Evolutionary conservation across 192 early-diverging fungal species (phyloP).

Genomic region (Spizellomyces sp.): DNA sequence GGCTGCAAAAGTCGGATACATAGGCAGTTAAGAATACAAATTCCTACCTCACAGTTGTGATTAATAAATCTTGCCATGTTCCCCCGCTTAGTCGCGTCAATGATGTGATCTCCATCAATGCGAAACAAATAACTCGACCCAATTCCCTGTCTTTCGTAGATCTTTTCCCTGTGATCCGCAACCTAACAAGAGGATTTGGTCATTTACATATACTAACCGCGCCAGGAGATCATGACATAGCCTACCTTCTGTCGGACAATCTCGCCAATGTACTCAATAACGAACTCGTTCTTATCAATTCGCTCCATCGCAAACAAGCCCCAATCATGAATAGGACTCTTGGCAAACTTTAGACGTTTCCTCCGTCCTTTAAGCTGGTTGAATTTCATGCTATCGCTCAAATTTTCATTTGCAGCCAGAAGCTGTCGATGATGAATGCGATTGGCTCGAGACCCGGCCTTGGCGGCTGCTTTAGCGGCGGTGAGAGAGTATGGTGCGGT

Average conservation of each 20-base stretch:
- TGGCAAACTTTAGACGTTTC: constrained; percentile 88
- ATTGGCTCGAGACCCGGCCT: constrained; percentile 29
- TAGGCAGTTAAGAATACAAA: constrained; percentile 49
- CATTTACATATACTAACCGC: neutral
- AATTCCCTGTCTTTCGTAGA: constrained; percentile 92
- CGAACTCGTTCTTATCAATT: constrained; percentile 93
- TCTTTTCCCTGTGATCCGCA: constrained; percentile 91
- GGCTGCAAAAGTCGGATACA: neutral
- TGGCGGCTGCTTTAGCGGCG: constrained; percentile 4
- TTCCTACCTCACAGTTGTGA: constrained; percentile 79
- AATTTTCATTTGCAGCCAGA: constrained; percentile 24
- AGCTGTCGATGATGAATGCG: constrained; percentile 43
- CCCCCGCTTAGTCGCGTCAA: constrained; percentile 97
- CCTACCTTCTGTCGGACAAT: constrained; percentile 85
- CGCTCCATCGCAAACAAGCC: constrained; percentile 94
- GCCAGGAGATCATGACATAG: neutral
- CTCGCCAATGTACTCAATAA: constrained; percentile 99
- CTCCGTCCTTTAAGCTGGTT: constrained; percentile 91
- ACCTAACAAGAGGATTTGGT: constrained; percentile 28
- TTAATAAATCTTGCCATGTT: constrained; percentile 98
- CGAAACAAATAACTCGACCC: constrained; percentile 93
- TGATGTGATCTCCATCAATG: constrained; percentile 91
- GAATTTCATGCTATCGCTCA: constrained; percentile 78
- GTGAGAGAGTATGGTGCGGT: constrained; percentile 21
- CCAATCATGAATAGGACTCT: constrained; percentile 97